Evolutionary conservation across 805 yeast species (phyloP).

Genomic region (Wickerhamiella shivajii): DNA sequence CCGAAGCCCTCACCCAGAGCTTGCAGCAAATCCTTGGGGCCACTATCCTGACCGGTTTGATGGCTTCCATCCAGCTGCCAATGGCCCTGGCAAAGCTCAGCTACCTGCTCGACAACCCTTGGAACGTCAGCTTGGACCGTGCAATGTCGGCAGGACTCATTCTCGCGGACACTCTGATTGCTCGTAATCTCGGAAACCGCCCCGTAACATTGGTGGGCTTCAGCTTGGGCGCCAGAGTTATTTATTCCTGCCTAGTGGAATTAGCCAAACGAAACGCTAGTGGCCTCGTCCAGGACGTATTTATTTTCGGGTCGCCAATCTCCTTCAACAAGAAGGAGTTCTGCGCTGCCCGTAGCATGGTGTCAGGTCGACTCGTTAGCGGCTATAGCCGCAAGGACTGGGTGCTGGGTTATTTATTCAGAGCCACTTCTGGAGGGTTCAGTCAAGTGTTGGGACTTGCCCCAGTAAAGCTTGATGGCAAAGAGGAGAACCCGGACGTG

Average conservation of each 20-base stretch:
- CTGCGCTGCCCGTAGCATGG: constrained; percentile 65
- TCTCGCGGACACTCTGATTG: constrained; percentile 76
- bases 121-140: constrained; percentile 93
- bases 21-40: constrained; percentile 92
- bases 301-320: constrained; percentile 75
- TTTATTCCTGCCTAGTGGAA: constrained; percentile 77
- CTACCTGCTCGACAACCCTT: constrained; percentile 85
- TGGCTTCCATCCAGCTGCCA: constrained; percentile 88
- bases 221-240: constrained; percentile 83
- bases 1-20: constrained; percentile 83
- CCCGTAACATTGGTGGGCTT: constrained; percentile 90
- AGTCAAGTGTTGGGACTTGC: constrained; percentile 85
- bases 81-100: constrained; percentile 81
- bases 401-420: constrained; percentile 85
- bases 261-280: constrained; percentile 72
- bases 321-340: constrained; percentile 67
- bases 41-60: constrained; percentile 72
- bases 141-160: constrained; percentile 95
- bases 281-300: constrained; percentile 82
- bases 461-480: constrained; percentile 32
- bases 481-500: constrained; percentile 23
- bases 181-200: constrained; percentile 79
- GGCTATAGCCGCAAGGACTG: constrained; percentile 90
- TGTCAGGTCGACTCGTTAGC: constrained; percentile 77
- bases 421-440: constrained; percentile 92